Percentiles rank a stretch among this genome's conserved stretches.
These are phyloP conservation scores for Juglanconis juglandina DNA, from an alignment of 2,329 filamentous ascomycete genomes.

Conservation along the genomic window DNA sequence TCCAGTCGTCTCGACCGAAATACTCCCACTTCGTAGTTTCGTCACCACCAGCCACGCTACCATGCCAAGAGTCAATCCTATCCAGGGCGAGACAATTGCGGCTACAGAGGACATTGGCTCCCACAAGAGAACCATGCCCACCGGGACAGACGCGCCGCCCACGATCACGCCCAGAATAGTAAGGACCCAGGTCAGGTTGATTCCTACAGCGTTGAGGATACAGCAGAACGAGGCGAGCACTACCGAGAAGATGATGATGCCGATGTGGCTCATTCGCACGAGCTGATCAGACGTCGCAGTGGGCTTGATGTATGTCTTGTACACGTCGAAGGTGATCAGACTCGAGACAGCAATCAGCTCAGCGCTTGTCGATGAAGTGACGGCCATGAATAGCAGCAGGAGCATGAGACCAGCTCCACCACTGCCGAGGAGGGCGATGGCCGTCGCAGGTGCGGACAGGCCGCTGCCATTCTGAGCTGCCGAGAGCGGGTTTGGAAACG, in stretches of 20 bases:
- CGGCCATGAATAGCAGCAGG: constrained; percentile 45
- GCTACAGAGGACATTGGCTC: constrained; percentile 35
- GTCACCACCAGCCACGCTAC: constrained; percentile 37
- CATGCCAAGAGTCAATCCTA: constrained; percentile 31
- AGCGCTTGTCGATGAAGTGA: constrained; percentile 39
- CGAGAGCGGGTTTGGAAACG: constrained; percentile 29
- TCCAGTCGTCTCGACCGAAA: constrained; percentile 34
- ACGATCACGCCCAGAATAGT: constrained; percentile 37
- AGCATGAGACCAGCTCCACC: constrained; percentile 33
- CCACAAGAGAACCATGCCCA: constrained; percentile 37
- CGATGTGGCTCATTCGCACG: constrained; percentile 30
- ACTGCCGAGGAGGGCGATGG: constrained; percentile 33
- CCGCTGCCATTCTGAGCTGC: constrained; percentile 30
- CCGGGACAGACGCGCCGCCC: constrained; percentile 33
- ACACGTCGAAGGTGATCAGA: constrained; percentile 37
- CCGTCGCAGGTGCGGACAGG: constrained; percentile 28
- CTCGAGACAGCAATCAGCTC: constrained; percentile 41
- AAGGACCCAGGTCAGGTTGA: constrained; percentile 38
- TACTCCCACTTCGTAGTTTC: constrained; percentile 28
- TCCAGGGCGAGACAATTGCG: constrained; percentile 31
- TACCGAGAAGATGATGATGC: constrained; percentile 31
- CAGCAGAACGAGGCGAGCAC: constrained; percentile 32
- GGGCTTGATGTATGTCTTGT: constrained; percentile 35
- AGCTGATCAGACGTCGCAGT: constrained; percentile 28
- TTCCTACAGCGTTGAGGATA: constrained; percentile 33